phyloP scores from a whole-genome alignment of 176 grass and related monocot genomes.

The Hsuehochloa calcarea region DNA sequence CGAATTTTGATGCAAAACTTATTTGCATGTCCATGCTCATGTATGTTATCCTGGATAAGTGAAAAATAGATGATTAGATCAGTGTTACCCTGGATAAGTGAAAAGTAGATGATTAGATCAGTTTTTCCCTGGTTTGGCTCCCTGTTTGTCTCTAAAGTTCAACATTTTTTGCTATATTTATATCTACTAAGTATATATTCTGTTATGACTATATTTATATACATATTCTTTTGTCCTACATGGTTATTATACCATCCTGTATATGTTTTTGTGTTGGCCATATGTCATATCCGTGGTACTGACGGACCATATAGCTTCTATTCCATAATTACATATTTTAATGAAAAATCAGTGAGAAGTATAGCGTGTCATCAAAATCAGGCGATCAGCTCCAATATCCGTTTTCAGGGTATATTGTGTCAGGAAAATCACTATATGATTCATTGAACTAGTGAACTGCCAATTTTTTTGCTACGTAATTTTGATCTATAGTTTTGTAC shows the following conservation, averaged over 20 bases:
- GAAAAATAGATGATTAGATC: not conserved
- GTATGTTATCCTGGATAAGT: not conserved
- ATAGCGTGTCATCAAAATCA: not conserved
- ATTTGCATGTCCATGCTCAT: not conserved
- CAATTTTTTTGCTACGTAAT: not conserved
- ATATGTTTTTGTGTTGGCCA: not conserved
- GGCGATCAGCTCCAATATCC: not conserved
- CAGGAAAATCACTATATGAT: not conserved
- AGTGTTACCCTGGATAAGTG: not conserved
- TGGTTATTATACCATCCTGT: not conserved
- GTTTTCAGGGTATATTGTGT: not conserved
- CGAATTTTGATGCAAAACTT: not conserved
- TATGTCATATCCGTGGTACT: not conserved
- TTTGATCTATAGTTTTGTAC: constrained; percentile 6
- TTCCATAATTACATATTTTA: not conserved
- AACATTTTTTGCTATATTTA: constrained; percentile 19
- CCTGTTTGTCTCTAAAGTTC: not conserved
- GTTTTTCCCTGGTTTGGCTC: not conserved
- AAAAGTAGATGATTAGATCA: too few species aligned
- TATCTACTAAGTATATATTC: not conserved
- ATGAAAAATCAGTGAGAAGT: not conserved
- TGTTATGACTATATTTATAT: not conserved
- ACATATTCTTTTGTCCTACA: not conserved
- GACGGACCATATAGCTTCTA: not conserved
- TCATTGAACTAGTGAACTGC: not conserved